Conservation (phyloP, 441 rosid genomes). For the Metrosideros polymorpha region DNA sequence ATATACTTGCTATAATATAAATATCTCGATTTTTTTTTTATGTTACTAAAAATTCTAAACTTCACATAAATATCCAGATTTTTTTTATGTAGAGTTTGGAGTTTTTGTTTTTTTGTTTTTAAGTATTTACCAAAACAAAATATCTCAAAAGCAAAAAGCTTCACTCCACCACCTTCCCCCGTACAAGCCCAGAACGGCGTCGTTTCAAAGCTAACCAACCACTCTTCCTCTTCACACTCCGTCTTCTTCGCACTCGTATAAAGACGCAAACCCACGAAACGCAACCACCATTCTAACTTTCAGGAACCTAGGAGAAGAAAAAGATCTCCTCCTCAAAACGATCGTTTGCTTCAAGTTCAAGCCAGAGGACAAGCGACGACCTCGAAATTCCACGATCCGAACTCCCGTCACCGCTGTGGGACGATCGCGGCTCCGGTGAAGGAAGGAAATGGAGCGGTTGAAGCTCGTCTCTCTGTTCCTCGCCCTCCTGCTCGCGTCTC, state of each 20-base stretch:
- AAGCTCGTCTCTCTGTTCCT: slow-evolving; percentile 2
- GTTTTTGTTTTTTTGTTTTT: too few species aligned
- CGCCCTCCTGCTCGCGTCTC: slow-evolving; percentile 8
- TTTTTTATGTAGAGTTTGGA: too few species aligned
- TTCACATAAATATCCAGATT: too few species aligned
- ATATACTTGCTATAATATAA: too few species aligned
- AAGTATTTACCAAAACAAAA: too few species aligned
- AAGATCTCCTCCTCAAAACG: too few species aligned
- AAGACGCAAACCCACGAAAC: neutral
- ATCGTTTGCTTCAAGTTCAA: neutral
- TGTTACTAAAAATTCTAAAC: too few species aligned
- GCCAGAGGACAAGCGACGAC: neutral
- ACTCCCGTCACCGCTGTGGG: too few species aligned
- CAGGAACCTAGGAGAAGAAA: neutral
- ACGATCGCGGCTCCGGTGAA: neutral
- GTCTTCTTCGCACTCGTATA: neutral
- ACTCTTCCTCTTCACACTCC: neutral
- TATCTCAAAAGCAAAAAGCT: neutral
- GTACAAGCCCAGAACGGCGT: neutral
- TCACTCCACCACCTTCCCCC: neutral
- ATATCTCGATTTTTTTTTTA: too few species aligned
- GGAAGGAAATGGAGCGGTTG: slow-evolving; percentile 18
- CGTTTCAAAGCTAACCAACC: neutral
- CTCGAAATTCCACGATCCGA: neutral
- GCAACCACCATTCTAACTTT: neutral